A percentile compares a stretch with the other conserved stretches of the same genome.
phyloP scores from a whole-genome alignment of 2,329 filamentous ascomycete genomes.

The Elsinoe arachidis region DNA sequence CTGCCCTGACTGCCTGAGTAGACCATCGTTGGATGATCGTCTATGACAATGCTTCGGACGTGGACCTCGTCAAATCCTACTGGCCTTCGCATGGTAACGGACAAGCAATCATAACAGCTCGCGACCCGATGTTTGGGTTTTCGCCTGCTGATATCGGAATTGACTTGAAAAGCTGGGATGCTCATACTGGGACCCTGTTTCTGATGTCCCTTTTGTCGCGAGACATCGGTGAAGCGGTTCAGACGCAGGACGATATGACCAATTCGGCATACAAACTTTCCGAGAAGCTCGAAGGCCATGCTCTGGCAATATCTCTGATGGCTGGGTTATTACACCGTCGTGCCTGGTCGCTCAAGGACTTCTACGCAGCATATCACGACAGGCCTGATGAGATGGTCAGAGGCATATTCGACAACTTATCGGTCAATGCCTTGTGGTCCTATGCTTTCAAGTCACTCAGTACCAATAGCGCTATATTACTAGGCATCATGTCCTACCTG shows the following conservation, averaged over 20 bases:
- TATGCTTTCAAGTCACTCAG: neutral
- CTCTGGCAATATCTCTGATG: neutral
- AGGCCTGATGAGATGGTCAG: neutral
- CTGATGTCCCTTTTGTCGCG: neutral
- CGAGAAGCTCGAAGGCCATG: neutral
- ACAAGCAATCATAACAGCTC: neutral
- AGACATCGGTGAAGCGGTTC: neutral
- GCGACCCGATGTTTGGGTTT: neutral
- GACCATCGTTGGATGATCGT: neutral
- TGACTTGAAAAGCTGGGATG: neutral
- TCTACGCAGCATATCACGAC: neutral
- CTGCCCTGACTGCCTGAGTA: neutral
- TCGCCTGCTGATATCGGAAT: neutral
- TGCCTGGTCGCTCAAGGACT: neutral
- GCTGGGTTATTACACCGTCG: neutral
- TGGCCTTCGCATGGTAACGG: neutral
- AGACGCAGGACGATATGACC: neutral
- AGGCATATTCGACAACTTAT: neutral
- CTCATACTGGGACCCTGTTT: neutral
- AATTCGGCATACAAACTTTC: neutral
- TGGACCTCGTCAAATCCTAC: neutral
- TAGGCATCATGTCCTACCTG: neutral
- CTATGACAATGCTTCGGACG: neutral
- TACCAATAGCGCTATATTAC: neutral
- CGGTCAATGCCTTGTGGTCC: neutral